Evolutionary conservation across 352 stramenopile genomes (phyloP), one percentile per base, ranked within the genome.

Genomic region (Pythium coloratum): DNA sequence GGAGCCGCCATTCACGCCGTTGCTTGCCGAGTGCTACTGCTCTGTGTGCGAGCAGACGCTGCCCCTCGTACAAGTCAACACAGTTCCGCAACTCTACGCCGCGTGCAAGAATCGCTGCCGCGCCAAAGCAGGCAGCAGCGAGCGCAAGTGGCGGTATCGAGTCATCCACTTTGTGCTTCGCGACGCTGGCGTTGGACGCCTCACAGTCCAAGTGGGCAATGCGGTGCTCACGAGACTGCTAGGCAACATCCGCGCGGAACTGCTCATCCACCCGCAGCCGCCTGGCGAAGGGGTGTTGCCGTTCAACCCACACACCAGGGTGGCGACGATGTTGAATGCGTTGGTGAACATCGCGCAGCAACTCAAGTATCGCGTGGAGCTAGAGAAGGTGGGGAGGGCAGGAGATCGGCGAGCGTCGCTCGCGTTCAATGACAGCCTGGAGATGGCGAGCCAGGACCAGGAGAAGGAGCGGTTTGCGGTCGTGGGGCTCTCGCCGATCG

Each of bases 11-110:
- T 81, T 73, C 40, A 51, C 70, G 9, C 64, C 64, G 9, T 67
- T 66, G 10, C 65, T 92, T 24, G 76, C 73, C 0, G 83, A 90
- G 59, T 54, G 68, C 44, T 82, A 76, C 42, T 92, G 83, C 54
- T 70, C 66, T 32, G 63, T 72, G 9, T 92, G 83, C 44, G 49
- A 73, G 30, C 67, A 75, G 14, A 33, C 69, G n/a, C 60, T 92
- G 12, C 70, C 72, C 10, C 63, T 80, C 44, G 18, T 76, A 3
- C n/a, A 60, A 47, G 56, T 28, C 6, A 50, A 64, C 40, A 68
- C 64, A 4, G 61, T 71, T 16, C 65, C 67, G 18, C 42, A 36
- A 47, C 60, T 73, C 7, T 84, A 80, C 36, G 70, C 63, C 33
- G 32, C 58, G 34, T 92, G 83, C 46, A 36, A 38, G 36, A 84